These are phyloP conservation scores for Pseudozyma thailandica DNA, from an alignment of 1,284 basidiomycete species.

Conservation along the genomic window DNA sequence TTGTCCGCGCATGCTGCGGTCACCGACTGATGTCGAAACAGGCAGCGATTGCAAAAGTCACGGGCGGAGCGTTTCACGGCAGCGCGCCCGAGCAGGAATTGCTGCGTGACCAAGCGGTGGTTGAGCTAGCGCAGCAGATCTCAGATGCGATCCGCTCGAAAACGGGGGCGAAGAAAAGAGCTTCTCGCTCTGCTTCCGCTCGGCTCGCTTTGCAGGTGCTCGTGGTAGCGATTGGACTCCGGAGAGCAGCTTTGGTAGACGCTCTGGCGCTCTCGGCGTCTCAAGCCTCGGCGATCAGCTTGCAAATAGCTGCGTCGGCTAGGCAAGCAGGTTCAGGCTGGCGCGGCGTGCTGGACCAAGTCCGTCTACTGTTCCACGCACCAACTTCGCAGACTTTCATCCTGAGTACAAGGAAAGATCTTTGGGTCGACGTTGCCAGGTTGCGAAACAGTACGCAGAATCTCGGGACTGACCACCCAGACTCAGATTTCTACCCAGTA, in stretches of 20 bases:
- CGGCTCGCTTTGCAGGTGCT: slow-evolving; percentile 27
- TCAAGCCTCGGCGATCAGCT: slow-evolving; percentile 17
- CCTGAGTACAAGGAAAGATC: slow-evolving; percentile 9
- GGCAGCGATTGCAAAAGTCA: slow-evolving; percentile 8
- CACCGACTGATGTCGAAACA: slow-evolving; percentile 15
- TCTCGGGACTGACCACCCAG: background rate
- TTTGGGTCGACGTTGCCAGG: slow-evolving; percentile 12
- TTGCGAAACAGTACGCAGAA: background rate
- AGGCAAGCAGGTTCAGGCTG: background rate
- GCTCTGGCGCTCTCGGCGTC: slow-evolving; percentile 10
- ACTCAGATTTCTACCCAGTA: background rate
- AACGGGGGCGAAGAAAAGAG: slow-evolving; percentile 1
- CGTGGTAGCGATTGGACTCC: slow-evolving; percentile 15
- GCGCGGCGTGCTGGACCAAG: background rate
- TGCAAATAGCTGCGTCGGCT: background rate
- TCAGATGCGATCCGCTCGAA: background rate
- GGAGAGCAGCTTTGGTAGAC: slow-evolving; percentile 32
- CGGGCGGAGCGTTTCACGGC: background rate
- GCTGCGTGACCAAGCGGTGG: background rate
- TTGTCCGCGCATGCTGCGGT: too few relatives aligned
- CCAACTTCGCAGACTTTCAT: slow-evolving; percentile 24
- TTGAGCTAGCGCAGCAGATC: slow-evolving; percentile 9
- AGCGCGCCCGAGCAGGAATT: background rate
- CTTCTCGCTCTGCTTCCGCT: slow-evolving; percentile 14
- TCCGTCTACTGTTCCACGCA: slow-evolving; percentile 17